Evolutionary conservation across 805 yeast species (phyloP).

Genomic region (Blastobotrys peoriensis): DNA sequence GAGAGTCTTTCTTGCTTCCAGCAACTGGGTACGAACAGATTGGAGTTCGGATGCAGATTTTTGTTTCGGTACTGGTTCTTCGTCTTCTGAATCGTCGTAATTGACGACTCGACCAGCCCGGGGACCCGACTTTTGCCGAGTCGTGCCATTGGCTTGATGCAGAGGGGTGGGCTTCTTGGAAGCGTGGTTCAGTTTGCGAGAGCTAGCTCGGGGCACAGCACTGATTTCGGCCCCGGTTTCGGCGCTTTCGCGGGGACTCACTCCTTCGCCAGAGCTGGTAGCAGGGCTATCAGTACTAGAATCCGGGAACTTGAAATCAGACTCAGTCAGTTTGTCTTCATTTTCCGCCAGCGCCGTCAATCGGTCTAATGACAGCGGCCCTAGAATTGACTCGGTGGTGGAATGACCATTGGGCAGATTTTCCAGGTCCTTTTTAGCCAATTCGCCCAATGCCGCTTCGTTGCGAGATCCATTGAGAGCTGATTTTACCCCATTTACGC

Average conservation of each 20-base stretch:
- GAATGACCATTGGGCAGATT: no score
- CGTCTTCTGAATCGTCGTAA: conserved; percentile 20
- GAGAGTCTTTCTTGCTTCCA: conserved; percentile 48
- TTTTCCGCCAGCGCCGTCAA: conserved; percentile 9
- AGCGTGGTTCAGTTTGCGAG: not conserved
- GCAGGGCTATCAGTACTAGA: no score
- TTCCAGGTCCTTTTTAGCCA: no score
- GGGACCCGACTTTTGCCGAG: no score
- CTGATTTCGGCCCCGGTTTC: no score
- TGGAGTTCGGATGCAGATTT: conserved; percentile 20
- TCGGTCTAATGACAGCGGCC: conserved; percentile 15
- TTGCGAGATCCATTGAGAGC: no score
- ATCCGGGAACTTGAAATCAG: conserved; percentile 13
- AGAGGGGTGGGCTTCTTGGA: not conserved
- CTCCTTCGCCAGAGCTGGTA: no score
- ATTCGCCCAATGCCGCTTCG: no score
- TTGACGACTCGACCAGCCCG: conserved; percentile 10
- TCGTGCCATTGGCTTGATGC: no score
- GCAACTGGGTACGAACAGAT: conserved; percentile 35
- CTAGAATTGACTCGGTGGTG: conserved; percentile 10
- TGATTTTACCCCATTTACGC: no score
- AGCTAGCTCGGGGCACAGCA: conserved; percentile 2
- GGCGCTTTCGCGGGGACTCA: no score
- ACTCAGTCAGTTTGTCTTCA: conserved; percentile 7
- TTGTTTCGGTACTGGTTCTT: conserved; percentile 7